phyloP scores from a whole-genome alignment of 352 stramenopile species.

The Phytophthora hibernalis region DNA sequence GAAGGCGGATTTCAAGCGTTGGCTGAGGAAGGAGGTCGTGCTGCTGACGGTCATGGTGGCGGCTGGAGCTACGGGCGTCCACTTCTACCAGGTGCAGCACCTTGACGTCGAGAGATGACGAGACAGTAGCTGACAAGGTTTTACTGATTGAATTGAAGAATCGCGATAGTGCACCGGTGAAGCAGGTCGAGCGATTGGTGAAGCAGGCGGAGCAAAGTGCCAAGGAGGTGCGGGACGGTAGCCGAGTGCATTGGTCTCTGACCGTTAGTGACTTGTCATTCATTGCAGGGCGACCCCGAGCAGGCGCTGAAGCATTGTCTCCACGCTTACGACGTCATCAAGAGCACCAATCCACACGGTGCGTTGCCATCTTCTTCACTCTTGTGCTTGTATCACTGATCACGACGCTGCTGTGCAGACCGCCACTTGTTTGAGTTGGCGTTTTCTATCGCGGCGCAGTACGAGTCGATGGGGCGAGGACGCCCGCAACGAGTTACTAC shows the following conservation, averaged over 20 bases:
- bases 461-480: conserved; percentile 57
- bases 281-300: conserved; percentile 46
- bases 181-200: conserved; percentile 60
- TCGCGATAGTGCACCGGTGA: conserved; percentile 61
- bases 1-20: conserved; percentile 71
- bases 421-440: conserved; percentile 81
- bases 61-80: conserved; percentile 57
- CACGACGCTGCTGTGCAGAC: conserved; percentile 40
- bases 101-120: neutral
- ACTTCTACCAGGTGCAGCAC: conserved; percentile 66
- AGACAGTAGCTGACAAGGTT: conserved; percentile 14
- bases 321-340: conserved; percentile 71
- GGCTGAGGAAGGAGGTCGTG: conserved; percentile 57
- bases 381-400: neutral
- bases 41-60: conserved; percentile 56
- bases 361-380: conserved; percentile 4
- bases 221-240: conserved; percentile 40
- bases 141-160: conserved; percentile 48
- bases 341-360: conserved; percentile 74
- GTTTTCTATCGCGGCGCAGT: conserved; percentile 80
- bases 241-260: neutral
- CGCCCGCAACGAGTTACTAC: conserved; percentile 70
- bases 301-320: conserved; percentile 72
- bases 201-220: conserved; percentile 58
- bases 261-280: neutral